These are phyloP conservation scores for Haplosporangium sp. DNA, from an alignment of 371 early-diverging fungal genomes.

Conservation along the genomic window DNA sequence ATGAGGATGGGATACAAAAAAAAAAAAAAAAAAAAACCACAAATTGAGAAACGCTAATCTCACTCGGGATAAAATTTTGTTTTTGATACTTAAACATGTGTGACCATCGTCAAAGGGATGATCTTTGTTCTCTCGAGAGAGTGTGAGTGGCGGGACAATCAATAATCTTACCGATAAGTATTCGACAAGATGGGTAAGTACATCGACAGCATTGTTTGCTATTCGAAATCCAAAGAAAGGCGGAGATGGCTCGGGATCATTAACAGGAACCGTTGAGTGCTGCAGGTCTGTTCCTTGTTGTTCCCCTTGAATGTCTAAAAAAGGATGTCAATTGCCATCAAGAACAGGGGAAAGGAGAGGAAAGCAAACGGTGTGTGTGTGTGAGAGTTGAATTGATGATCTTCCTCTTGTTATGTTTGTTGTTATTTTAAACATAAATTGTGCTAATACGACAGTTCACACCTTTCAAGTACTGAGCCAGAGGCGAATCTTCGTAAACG, in stretches of 20 bases:
- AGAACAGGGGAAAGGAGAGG: too few species aligned
- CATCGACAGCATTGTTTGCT: conserved; percentile 39
- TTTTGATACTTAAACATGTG: neutral
- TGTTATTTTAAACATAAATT: neutral
- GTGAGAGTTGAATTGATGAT: neutral
- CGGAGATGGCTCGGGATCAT: conserved; percentile 40
- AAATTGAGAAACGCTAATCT: neutral
- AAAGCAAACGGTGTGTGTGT: too few species aligned
- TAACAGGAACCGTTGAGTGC: conserved; percentile 42
- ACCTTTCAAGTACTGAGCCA: conserved; percentile 76
- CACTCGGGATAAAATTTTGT: neutral
- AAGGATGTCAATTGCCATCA: too few species aligned
- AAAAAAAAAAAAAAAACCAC: neutral
- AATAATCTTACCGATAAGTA: conserved; percentile 34
- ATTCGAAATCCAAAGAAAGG: conserved; percentile 29
- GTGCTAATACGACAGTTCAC: conserved; percentile 6
- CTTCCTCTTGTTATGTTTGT: too few species aligned
- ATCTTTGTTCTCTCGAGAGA: neutral
- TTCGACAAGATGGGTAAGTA: conserved; percentile 43
- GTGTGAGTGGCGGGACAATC: neutral
- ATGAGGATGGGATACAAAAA: neutral
- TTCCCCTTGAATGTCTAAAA: conserved; percentile 51
- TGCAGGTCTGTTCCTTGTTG: conserved; percentile 41
- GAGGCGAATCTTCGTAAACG: conserved; percentile 80
- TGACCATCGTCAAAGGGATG: neutral